Base-by-base conservation (phyloP, 805 yeast genomes). In the Hanseniaspora mollemarum region DNA sequence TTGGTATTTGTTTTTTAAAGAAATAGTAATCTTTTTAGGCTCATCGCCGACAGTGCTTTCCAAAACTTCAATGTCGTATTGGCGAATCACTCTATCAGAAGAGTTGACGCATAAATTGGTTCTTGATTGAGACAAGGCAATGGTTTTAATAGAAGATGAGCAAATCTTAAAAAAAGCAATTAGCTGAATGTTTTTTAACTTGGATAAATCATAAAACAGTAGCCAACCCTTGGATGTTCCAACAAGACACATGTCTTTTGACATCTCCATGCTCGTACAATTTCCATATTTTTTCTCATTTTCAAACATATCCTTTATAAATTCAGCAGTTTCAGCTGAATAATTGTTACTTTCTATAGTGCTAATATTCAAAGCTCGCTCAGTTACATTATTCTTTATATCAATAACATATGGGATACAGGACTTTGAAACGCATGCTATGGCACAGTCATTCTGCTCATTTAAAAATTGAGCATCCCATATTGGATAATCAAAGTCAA, bases 211-310 rank as follows among this genome's bases (percentile, higher is more conserved):
- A 56, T 55, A 71, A 12, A 87, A 70, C 54, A 79, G 79, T 13
- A 88, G 57, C 74, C 78, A 75, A 1, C 96, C 96, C 62, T 83
- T 81, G 52, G 80, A 80, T 2, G 94, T 86, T 0, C 96, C 96
- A 0, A 81, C 69, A 33, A 86, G 66, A 1, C 87, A 69, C 52
- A 76, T 16, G 66, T 69, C 35, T 51, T 53, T 37, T 12, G 39
- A 36, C 10, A 37, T 18, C 16, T 25, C 36, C 6, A 25, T 10
- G 28, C 53, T 26, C 29, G 43, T 28, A 25, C 49, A 36, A 36
- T 31, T 28, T 46, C 58, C 38, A 29, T 54, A 9, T 46, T 58
- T 15, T 59, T 59, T 51, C 18, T 21, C 43, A 22, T 38, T 44
- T 13, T 33, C 33, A 24, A 18, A 4, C 4, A 43, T 38, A 22